These are phyloP conservation scores for Penicillium pancosmium DNA, from an alignment of 495 filamentous ascomycete species.

Conservation along the genomic window DNA sequence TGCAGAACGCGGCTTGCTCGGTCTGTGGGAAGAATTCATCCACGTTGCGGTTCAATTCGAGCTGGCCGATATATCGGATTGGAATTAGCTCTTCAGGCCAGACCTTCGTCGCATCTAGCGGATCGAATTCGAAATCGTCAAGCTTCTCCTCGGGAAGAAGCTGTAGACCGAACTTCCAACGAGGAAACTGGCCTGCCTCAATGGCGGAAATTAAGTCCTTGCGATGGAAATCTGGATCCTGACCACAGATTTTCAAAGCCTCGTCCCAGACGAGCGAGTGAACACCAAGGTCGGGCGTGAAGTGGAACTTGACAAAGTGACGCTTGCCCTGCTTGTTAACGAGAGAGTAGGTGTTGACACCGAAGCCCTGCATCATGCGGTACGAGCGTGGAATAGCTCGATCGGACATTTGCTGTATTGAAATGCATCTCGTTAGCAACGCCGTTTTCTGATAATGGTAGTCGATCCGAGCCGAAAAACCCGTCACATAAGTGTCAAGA, in stretches of 20 bases:
- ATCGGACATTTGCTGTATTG: slow-evolving; percentile 67
- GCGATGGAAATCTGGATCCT: slow-evolving; percentile 87
- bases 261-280: slow-evolving; percentile 90
- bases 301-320: slow-evolving; percentile 83
- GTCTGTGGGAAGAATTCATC: slow-evolving; percentile 88
- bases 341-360: slow-evolving; percentile 81
- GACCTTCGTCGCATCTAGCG: slow-evolving; percentile 88
- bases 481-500: too few species aligned
- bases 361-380: slow-evolving; percentile 91
- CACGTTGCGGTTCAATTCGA: slow-evolving; percentile 80
- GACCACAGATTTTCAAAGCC: slow-evolving; percentile 76
- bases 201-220: slow-evolving; percentile 86
- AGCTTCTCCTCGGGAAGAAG: slow-evolving; percentile 68
- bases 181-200: slow-evolving; percentile 64
- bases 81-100: slow-evolving; percentile 88
- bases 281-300: slow-evolving; percentile 75
- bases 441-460: too few species aligned
- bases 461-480: too few species aligned
- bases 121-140: slow-evolving; percentile 87
- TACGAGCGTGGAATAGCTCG: slow-evolving; percentile 77
- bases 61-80: slow-evolving; percentile 75
- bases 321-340: slow-evolving; percentile 71
- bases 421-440: not conserved
- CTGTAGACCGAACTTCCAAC: slow-evolving; percentile 86
- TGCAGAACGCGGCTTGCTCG: slow-evolving; percentile 83